These are phyloP conservation scores for Dryadomyces quercus-mongolicae DNA, from an alignment of 2,329 filamentous ascomycete genomes.

Conservation along the genomic window DNA sequence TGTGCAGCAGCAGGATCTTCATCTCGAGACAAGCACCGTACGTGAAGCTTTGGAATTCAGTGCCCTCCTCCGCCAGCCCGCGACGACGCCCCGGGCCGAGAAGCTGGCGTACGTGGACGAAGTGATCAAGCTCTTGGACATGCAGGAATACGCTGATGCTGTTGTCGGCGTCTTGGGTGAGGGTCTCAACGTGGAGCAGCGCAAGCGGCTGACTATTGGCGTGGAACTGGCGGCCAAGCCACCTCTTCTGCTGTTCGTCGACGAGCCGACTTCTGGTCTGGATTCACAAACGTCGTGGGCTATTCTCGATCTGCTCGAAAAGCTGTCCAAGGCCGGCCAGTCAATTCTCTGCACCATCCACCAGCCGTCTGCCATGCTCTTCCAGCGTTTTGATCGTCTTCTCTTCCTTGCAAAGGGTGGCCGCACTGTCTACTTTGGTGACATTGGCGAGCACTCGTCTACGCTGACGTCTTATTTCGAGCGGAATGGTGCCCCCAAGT, in stretches of 20 bases:
- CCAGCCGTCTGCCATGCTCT: constrained; percentile 1
- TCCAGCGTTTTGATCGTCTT: background rate
- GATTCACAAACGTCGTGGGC: constrained; percentile 91
- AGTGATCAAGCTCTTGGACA: constrained; percentile 84
- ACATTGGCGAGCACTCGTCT: background rate
- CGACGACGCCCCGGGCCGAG: constrained; percentile 56
- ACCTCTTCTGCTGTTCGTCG: constrained; percentile 68
- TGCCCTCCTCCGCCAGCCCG: constrained; percentile 73
- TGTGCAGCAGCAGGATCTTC: constrained; percentile 84
- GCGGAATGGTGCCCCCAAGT: background rate
- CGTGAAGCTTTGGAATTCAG: constrained; percentile 80
- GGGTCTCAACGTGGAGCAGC: constrained; percentile 60
- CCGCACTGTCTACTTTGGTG: background rate
- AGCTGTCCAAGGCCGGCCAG: constrained; percentile 9
- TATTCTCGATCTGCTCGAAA: constrained; percentile 58
- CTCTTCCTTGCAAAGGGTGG: background rate
- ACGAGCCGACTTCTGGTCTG: constrained; percentile 87
- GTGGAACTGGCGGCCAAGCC: constrained; percentile 94
- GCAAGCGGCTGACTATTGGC: constrained; percentile 70
- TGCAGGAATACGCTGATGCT: constrained; percentile 81
- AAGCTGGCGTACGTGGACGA: constrained; percentile 83
- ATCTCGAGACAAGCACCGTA: constrained; percentile 72
- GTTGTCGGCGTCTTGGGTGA: constrained; percentile 83
- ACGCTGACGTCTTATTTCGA: background rate
- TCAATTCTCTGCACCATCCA: constrained; percentile 2